Percentiles rank a stretch among this genome's conserved stretches.
These are phyloP conservation scores for Davidsoniella neocaledoniae DNA, from an alignment of 2,329 filamentous ascomycete genomes.

Conservation along the genomic window DNA sequence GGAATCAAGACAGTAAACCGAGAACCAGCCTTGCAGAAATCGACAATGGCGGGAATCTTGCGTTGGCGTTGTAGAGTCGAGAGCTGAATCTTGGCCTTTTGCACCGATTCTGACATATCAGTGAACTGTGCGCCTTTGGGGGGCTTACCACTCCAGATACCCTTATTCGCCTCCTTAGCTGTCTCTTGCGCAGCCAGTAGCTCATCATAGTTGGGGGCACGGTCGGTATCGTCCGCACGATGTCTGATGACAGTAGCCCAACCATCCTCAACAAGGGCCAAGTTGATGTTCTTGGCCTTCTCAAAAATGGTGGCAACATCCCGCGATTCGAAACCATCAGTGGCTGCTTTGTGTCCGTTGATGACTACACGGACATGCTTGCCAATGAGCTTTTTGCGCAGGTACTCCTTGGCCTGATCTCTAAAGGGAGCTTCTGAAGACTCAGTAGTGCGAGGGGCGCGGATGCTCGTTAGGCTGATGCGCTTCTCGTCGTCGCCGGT, in stretches of 20 bases:
- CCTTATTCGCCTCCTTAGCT: constrained; percentile 77
- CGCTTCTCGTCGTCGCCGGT: constrained; percentile 66
- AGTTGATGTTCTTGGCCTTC: constrained; percentile 72
- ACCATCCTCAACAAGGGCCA: constrained; percentile 76
- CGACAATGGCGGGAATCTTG: constrained; percentile 81
- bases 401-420: constrained; percentile 88
- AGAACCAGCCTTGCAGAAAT: constrained; percentile 95
- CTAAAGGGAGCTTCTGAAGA: constrained; percentile 74
- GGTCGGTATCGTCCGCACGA: constrained; percentile 83
- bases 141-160: constrained; percentile 86
- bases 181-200: constrained; percentile 62
- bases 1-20: constrained; percentile 86
- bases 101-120: constrained; percentile 80
- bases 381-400: constrained; percentile 85
- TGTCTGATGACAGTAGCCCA: constrained; percentile 91
- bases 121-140: constrained; percentile 67
- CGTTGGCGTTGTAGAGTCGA: constrained; percentile 77
- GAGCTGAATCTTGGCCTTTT: constrained; percentile 91
- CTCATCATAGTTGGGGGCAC: constrained; percentile 87
- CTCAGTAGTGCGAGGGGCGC: constrained; percentile 80
- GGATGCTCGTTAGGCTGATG: constrained; percentile 80
- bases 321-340: constrained; percentile 80
- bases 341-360: constrained; percentile 79
- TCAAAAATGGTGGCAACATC: constrained; percentile 81
- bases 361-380: constrained; percentile 84